phyloP scores from a whole-genome alignment of 345 rosid species.

The Sisymbrium irio region DNA sequence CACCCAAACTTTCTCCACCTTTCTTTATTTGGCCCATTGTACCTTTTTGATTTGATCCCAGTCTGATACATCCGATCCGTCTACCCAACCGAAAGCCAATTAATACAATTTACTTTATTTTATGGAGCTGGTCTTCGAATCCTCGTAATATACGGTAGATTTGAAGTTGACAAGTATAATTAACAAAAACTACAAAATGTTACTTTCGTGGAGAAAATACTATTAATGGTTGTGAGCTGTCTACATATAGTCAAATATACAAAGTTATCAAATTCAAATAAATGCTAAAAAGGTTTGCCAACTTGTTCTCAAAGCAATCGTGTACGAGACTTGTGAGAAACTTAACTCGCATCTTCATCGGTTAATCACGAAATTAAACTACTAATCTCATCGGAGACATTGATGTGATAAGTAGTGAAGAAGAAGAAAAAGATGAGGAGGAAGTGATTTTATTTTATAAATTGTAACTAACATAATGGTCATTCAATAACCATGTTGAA shows the following conservation, averaged over 20 bases:
- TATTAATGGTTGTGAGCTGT: background rate
- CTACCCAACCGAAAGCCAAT: background rate
- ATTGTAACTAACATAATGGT: background rate
- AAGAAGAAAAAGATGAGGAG: no score
- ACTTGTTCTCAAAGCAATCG: background rate
- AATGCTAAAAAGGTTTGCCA: background rate
- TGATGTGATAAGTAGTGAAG: no score
- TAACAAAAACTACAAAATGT: background rate
- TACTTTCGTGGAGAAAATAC: background rate
- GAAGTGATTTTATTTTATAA: no score
- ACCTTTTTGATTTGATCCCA: background rate
- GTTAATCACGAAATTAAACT: background rate
- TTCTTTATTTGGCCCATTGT: slow-evolving; percentile 12
- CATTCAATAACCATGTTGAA: no score
- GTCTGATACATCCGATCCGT: background rate
- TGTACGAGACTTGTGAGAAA: no score
- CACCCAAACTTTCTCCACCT: slow-evolving; percentile 26
- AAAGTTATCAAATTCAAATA: background rate
- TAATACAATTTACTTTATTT: background rate
- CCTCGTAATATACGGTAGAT: background rate
- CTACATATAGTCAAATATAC: background rate
- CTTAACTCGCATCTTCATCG: no score
- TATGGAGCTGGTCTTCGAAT: background rate
- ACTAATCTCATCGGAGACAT: background rate
- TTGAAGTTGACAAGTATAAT: background rate